phyloP scores from a whole-genome alignment of 371 early-diverging fungal species.

The Batkoa obscura region DNA sequence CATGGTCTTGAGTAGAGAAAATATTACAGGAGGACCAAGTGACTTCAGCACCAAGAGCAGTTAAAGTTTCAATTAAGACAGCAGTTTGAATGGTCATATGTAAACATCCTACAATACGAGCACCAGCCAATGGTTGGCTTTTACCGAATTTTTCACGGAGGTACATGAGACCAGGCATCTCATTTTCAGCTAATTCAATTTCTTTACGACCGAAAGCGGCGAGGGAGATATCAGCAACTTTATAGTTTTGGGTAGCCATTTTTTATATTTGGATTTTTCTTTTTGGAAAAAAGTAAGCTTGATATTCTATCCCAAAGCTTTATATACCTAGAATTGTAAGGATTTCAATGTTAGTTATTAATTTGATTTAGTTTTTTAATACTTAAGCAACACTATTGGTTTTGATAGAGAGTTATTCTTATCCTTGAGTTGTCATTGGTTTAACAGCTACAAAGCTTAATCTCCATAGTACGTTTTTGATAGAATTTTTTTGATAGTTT shows the following conservation, averaged over 20 bases:
- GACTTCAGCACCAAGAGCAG: slow-evolving; percentile 89
- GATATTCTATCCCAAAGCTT: too few relatives aligned
- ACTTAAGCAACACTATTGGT: too few relatives aligned
- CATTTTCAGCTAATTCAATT: slow-evolving; percentile 86
- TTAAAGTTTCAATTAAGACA: slow-evolving; percentile 93
- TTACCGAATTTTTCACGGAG: slow-evolving; percentile 85
- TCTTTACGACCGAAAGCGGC: slow-evolving; percentile 89
- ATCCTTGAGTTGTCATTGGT: too few relatives aligned
- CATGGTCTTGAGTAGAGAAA: slow-evolving; percentile 98
- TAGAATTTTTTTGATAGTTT: too few relatives aligned
- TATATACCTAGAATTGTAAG: too few relatives aligned
- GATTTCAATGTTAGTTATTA: too few relatives aligned
- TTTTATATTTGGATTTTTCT: not conserved
- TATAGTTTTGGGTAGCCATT: slow-evolving; percentile 7
- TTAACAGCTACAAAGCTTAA: too few relatives aligned
- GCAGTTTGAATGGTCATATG: slow-evolving; percentile 99
- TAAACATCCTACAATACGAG: slow-evolving; percentile 95
- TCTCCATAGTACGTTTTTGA: too few relatives aligned
- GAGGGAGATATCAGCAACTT: slow-evolving; percentile 70
- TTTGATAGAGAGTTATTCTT: too few relatives aligned
- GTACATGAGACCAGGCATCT: slow-evolving; percentile 97
- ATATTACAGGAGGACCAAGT: slow-evolving; percentile 99
- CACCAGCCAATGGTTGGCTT: slow-evolving; percentile 81
- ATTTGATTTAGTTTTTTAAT: too few relatives aligned
- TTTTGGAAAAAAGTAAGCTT: not conserved